A percentile compares a stretch with the other conserved stretches of the same genome.
Conservation (phyloP, 1,284 basidiomycete genomes). For the Gomphus sp. region DNA sequence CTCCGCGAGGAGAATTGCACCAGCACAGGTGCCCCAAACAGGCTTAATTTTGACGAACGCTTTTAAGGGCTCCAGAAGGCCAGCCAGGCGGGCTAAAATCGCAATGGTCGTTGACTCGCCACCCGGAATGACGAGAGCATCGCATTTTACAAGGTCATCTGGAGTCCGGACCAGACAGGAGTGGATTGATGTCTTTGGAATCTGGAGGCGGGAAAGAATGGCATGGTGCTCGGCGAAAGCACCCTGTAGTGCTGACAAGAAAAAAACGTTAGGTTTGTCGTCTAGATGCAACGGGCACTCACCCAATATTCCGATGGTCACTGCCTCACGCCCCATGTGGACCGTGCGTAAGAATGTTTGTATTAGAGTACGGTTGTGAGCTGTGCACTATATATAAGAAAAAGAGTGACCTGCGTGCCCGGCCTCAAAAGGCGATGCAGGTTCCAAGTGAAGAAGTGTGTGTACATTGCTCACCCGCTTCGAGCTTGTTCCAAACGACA, state of each 20-base stretch:
- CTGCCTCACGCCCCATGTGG: constrained; percentile 8
- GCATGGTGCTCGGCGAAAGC: constrained; percentile 86
- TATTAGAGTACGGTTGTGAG: too few species aligned
- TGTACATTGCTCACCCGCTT: too few species aligned
- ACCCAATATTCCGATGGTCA: constrained; percentile 30
- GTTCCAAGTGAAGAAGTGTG: too few species aligned
- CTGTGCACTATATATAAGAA: too few species aligned
- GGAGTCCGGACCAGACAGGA: constrained; percentile 57
- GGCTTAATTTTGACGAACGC: constrained; percentile 62
- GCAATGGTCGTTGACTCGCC: constrained; percentile 96
- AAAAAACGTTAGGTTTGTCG: background rate
- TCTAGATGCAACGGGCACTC: constrained; percentile 6
- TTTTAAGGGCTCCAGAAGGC: constrained; percentile 73
- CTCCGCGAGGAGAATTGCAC: constrained; percentile 84
- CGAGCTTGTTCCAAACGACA: too few species aligned
- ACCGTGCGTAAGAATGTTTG: too few species aligned
- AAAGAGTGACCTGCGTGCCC: too few species aligned
- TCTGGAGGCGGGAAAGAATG: constrained; percentile 23
- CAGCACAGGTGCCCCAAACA: constrained; percentile 96
- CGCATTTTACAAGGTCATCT: constrained; percentile 68
- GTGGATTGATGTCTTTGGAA: constrained; percentile 10
- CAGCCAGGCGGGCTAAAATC: constrained; percentile 70
- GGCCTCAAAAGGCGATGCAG: too few species aligned
- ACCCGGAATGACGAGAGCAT: constrained; percentile 88
- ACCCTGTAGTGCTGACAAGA: constrained; percentile 87